Evolutionary conservation across 192 early-diverging fungal genomes (phyloP), one percentile per base, ranked within the genome.

Genomic region (Coemansia sp.): DNA sequence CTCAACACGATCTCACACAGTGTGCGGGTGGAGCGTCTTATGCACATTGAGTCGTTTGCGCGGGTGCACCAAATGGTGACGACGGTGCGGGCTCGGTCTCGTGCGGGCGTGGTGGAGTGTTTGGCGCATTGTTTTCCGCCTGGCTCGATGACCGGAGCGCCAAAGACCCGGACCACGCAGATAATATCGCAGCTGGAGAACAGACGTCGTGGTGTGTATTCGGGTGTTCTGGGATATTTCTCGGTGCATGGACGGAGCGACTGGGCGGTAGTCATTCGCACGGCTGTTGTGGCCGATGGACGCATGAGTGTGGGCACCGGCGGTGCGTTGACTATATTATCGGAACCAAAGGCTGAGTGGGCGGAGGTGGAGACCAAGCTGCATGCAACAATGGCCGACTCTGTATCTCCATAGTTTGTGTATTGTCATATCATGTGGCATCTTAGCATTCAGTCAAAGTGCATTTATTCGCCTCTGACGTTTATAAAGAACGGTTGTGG

Each of bases 81-180:
- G 9, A 97, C 93, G 0, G 89, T 96, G 6, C 66, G 82, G 14
- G 89, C 89, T 12, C 75, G 82, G 28, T 66, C 96, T 26, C 69
- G 82, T 25, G 70, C 63, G 5, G 69, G 93, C 48, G 78, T 77
- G 25, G 86, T 94, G 0, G 85, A 87, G 25, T 90, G 88, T 2
- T 65, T 96, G 14, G 82, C 79, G 37, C 82, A 83, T 10, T 90
- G 90, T 47, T 98, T 98, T 56, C 96, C 96, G 20, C 96, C 96
- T 0, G 94, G 94, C 0, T 96, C 93, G 0, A 97, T 98, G 95
- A 98, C 97, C 0, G 97, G 97, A 6, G 97, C 97, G 0, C 97
- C 97, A 4, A 98, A 98, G 69, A 70, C 86, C 8, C 84, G 97
- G 40, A 92, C 93, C 0, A 82, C 93, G 36, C 85, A 90, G 50